Evolutionary conservation across 768 basidiomycete species (phyloP), one percentile per base, ranked within the genome.

Genomic region (Cystofilobasidium capitatum): DNA sequence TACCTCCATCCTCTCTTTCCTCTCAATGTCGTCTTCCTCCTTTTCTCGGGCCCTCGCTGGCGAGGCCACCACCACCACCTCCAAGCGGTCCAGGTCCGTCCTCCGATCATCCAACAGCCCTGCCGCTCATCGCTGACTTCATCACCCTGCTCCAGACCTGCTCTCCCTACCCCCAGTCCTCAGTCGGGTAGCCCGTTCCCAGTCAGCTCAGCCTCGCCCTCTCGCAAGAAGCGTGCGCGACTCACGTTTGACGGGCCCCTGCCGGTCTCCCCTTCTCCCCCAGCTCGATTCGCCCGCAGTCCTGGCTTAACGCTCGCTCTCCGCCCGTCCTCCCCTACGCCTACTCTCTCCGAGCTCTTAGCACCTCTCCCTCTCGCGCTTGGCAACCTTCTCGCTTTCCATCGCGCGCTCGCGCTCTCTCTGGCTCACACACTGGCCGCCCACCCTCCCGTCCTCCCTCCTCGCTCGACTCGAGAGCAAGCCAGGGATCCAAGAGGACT

Each of bases 351-450:
- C 47, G 47, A 49, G 4, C 47, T 49, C 6, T 26, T 26, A 9
- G 4, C 47, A 5, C 47, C 65, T 2, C 62, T 69, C 35, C 61
- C 62, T 12, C 55, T 44, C 29, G 33, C 57, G 22, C 62, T 62
- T 8, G 55, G 45, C 40, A 31, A 36, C 24, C 54, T 69, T 22
- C 31, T 58, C 44, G 55, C 54, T 17, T 51, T 69, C 26, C 57
- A 64, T 57, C 35, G 29, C 13, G 22, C 67, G 14, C 62, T 69
- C 36, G 44, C 55, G 2, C 55, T 63, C 4, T 45, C 62, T 33
- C 61, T 63, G 36, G 31, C 62, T 40, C 57, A 57, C 17, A 61
- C 55, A 17, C 67, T 69, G 55, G 65, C 65, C 4, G 31, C 58
- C 6, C 54, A 69, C 51, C 67, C 67, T 10, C 67, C 67, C 17